These are phyloP conservation scores for Cucurbita ficifolia DNA, from an alignment of 306 rosid genomes.

Conservation along the genomic window DNA sequence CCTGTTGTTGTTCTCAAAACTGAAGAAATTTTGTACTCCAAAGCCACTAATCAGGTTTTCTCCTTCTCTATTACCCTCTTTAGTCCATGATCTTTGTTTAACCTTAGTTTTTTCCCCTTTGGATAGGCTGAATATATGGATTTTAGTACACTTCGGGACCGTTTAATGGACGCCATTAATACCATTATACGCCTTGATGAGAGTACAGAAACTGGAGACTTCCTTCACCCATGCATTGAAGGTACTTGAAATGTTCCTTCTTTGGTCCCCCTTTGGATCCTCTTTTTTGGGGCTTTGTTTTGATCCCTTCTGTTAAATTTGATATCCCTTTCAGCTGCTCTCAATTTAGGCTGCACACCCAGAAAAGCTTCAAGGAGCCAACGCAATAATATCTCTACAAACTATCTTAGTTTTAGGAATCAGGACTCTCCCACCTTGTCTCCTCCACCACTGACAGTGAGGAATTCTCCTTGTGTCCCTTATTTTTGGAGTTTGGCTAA, in stretches of 20 bases:
- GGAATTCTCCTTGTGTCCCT: slow-evolving; percentile 10
- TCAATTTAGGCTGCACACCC: slow-evolving; percentile 53
- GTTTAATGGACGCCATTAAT: slow-evolving; percentile 55
- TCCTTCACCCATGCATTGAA: slow-evolving; percentile 81
- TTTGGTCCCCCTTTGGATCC: background rate
- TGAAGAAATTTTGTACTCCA: slow-evolving; percentile 70
- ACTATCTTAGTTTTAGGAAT: slow-evolving; percentile 33
- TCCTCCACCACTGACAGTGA: slow-evolving; percentile 4
- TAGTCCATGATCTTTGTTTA: background rate
- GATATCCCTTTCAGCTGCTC: slow-evolving; percentile 37
- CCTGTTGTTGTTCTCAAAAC: slow-evolving; percentile 64
- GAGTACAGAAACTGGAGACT: slow-evolving; percentile 40
- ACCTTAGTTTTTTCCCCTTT: background rate
- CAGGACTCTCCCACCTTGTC: slow-evolving; percentile 6
- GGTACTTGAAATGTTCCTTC: slow-evolving; percentile 21
- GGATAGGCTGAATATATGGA: slow-evolving; percentile 60
- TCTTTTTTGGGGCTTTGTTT: background rate
- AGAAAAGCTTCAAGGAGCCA: slow-evolving; percentile 54
- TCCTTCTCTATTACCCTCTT: background rate
- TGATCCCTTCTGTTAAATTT: background rate
- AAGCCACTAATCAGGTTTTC: slow-evolving; percentile 66
- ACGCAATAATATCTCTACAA: slow-evolving; percentile 32
- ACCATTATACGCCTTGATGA: slow-evolving; percentile 51
- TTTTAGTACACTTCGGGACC: slow-evolving; percentile 43
- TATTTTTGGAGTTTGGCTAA: slow-evolving; percentile 13